Evolutionary conservation across 768 basidiomycete genomes (phyloP), one percentile per base, ranked within the genome.

Genomic region (Hysterangium stoloniferum): DNA sequence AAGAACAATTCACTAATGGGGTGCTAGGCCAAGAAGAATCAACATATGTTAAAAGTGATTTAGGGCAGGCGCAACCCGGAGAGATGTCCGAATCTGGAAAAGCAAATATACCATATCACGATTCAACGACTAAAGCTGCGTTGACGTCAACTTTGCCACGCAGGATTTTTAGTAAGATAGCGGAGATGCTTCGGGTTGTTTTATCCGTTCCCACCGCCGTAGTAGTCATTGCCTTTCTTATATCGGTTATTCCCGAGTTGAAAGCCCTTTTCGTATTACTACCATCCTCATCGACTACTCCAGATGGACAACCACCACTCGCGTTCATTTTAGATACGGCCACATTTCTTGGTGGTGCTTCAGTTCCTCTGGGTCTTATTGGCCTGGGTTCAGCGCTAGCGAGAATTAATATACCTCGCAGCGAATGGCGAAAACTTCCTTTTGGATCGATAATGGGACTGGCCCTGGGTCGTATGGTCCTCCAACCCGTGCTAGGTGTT

Each of bases 221-320:
- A 4, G 80, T 86, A 47, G 57, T 80, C 48, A 12, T 73, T 28
- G 65, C 78, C 0, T 73, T 85, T 48, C 68, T 76, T 41, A 74
- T 82, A 53, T 72, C 82, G 1, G 65, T 84, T 19, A 60, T 82
- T 1, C 72, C 74, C 2, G 64, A 68, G 7, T 70, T 85, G 52
- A 84, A 84, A 55, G 79, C 73, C 0, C 68, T 86, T 3, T 84
- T 86, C 55, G 66, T 81, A 1, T 45, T 65, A 2, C 68, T 79
- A 3, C 64, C 71, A 1, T 69, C 70, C 1, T 64, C 68, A 1
- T 71, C 72, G 3, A 38, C 66, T 20, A 78, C 80, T 0, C 84
- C 84, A 0, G 84, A 86, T 55, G 82, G 82, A 0, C 69, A 76
- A 53, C 82, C 84, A 1, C 83, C 83, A 0, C 75, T 86, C 15